These are phyloP conservation scores for Nitzschia putrida DNA, from an alignment of 108 stramenopile species.

Conservation along the genomic window DNA sequence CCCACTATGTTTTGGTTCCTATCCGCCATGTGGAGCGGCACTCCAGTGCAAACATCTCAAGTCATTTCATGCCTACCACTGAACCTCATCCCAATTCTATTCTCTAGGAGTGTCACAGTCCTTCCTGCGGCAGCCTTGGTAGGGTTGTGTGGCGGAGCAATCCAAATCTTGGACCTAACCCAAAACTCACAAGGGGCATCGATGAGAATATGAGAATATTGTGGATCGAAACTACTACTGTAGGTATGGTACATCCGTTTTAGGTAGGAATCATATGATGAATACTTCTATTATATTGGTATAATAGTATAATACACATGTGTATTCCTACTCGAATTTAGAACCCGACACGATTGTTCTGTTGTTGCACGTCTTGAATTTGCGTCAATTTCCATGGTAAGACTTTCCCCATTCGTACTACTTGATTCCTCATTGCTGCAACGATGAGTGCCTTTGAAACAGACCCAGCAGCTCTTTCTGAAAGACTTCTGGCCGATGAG, in stretches of 20 bases:
- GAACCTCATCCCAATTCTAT: conserved; percentile 56
- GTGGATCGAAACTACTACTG: too few relatives aligned
- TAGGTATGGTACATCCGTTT: too few relatives aligned
- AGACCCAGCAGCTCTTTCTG: conserved; percentile 1
- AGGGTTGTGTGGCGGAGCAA: conserved; percentile 39
- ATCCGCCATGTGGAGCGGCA: conserved; percentile 42
- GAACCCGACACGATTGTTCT: neutral
- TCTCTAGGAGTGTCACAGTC: conserved; percentile 61
- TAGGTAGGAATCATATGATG: too few relatives aligned
- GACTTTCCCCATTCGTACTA: too few relatives aligned
- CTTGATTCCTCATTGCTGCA: too few relatives aligned
- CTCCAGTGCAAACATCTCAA: conserved; percentile 17
- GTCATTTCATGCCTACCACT: conserved; percentile 48
- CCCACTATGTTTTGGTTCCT: conserved; percentile 54
- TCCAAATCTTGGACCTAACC: conserved; percentile 4
- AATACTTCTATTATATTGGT: too few relatives aligned
- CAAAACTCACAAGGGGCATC: conserved; percentile 17
- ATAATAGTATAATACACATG: neutral
- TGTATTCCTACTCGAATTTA: neutral
- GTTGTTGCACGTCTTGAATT: too few relatives aligned
- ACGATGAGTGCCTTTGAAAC: neutral
- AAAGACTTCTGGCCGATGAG: neutral
- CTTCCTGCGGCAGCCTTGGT: conserved; percentile 54
- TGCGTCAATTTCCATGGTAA: too few relatives aligned
- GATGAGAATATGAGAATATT: conserved; percentile 24